These are phyloP conservation scores for Beauveria sp. DNA, from an alignment of 2,329 filamentous ascomycete genomes.

Conservation along the genomic window DNA sequence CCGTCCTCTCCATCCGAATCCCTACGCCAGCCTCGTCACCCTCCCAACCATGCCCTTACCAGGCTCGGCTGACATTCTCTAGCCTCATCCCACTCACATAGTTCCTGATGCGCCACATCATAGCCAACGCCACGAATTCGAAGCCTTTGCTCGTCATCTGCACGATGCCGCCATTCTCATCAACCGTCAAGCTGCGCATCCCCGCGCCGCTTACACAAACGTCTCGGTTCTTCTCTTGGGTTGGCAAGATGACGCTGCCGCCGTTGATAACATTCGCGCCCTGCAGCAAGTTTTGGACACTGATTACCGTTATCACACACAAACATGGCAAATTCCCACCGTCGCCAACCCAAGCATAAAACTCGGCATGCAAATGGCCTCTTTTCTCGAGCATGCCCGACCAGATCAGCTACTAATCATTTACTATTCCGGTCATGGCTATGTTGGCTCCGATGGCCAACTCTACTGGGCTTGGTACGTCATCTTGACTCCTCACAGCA, in stretches of 20 bases:
- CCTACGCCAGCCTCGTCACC: conserved; percentile 14
- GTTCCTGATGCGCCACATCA: conserved; percentile 14
- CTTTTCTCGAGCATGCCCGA: conserved; percentile 50
- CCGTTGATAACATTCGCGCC: conserved; percentile 44
- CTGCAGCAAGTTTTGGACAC: conserved; percentile 53
- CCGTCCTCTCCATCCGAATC: too few species aligned
- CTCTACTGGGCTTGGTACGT: conserved; percentile 59
- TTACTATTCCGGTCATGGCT: conserved; percentile 57
- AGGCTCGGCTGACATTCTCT: conserved; percentile 1
- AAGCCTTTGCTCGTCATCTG: conserved; percentile 58
- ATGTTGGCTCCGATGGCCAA: conserved; percentile 50
- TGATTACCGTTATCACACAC: conserved; percentile 52
- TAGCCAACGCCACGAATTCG: conserved; percentile 53
- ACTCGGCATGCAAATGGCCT: conserved; percentile 51
- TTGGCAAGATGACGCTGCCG: conserved; percentile 53
- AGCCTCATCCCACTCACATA: conserved; percentile 3
- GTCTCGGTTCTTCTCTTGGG: conserved; percentile 54
- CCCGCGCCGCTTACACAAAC: conserved; percentile 38
- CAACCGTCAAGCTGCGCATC: conserved; percentile 53
- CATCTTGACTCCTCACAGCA: not conserved
- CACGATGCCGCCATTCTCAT: conserved; percentile 63
- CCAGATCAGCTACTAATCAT: conserved; percentile 56
- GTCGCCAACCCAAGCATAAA: conserved; percentile 53
- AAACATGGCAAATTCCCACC: conserved; percentile 54
- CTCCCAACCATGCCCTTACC: conserved; percentile 26